Evolutionary conservation across 192 early-diverging fungal species (phyloP), one percentile per base, ranked within the genome.

Genomic region (Obelidium mucronatum): DNA sequence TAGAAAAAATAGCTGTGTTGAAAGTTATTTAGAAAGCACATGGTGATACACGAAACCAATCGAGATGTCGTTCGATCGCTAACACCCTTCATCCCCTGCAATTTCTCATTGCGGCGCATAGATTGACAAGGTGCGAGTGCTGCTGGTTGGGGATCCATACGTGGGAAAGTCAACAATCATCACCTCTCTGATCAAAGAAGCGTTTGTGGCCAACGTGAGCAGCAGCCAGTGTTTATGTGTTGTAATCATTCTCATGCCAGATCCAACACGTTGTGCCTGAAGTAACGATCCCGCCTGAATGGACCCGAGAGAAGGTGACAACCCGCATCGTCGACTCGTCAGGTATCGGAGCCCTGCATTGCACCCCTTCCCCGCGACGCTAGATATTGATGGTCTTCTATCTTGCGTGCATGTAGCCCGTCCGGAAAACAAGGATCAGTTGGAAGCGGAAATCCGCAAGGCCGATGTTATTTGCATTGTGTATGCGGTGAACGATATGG

Each of bases 231-330:
- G 8, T 15, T 48, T 48, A 48, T 15, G 0, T 19, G 19, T 15
- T 6, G 19, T 15, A 48, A 8, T 22, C 3, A 36, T 42, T 44
- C 4, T 35, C 3, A 6, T 44, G 0, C 24, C 67, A 96, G 94
- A 93, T 96, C 33, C 98, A 98, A 83, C 93, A 96, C 76, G 94
- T 98, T 24, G 94, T 99, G 65, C 96, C 98, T n/a, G 98, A 99
- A 79, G 96, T 99, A n/a, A 99, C 97, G 17, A 99, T 99, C 73
- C 98, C 98, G 51, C 95, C 98, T 39, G 96, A 99, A 77, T 94
- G 97, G 77, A 96, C 97, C 36, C 90, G 94, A 1, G 98, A 98
- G 70, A 94, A 95, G 68, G 96, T 96, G 11, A 98, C 96, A 11
- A 98, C 96, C 6, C 93, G 97, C 79, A 98, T 99, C 67, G 94